Evolutionary conservation across 2,329 filamentous ascomycete genomes (phyloP).

Genomic region (Drechslera avenae): DNA sequence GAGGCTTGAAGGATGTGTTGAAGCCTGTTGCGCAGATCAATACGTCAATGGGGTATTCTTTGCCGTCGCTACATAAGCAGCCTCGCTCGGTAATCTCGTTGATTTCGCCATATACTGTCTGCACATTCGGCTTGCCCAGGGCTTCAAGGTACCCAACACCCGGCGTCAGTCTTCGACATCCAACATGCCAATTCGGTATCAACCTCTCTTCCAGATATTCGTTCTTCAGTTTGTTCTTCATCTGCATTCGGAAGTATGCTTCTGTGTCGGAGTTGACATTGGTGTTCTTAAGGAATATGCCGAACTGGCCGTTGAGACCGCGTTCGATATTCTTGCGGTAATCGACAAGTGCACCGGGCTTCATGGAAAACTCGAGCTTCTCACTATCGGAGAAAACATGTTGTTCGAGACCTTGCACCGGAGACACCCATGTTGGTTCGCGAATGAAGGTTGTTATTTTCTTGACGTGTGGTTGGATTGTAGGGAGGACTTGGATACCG

Average conservation of each 20-base stretch:
- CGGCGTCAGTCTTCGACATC: slow-evolving; percentile 53
- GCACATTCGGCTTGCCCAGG: slow-evolving; percentile 50
- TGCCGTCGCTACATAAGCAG: slow-evolving; percentile 47
- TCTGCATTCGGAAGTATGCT: slow-evolving; percentile 53
- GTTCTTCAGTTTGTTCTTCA: slow-evolving; percentile 49
- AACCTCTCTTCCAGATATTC: slow-evolving; percentile 41
- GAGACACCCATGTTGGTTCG: slow-evolving; percentile 58
- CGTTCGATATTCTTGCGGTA: slow-evolving; percentile 55
- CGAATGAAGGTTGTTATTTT: slow-evolving; percentile 58
- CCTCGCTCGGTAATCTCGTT: slow-evolving; percentile 40
- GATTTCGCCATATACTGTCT: slow-evolving; percentile 50
- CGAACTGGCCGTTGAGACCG: slow-evolving; percentile 55
- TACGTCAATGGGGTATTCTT: slow-evolving; percentile 44
- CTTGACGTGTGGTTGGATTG: slow-evolving; percentile 52
- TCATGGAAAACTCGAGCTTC: slow-evolving; percentile 49
- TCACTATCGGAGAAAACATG: slow-evolving; percentile 52
- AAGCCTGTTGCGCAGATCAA: slow-evolving; percentile 48
- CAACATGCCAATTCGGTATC: slow-evolving; percentile 43
- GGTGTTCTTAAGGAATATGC: slow-evolving; percentile 53
- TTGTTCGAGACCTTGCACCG: slow-evolving; percentile 52
- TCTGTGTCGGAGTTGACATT: slow-evolving; percentile 50
- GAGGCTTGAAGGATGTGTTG: slow-evolving; percentile 50
- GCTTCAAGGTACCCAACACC: slow-evolving; percentile 53
- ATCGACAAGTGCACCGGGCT: slow-evolving; percentile 47
- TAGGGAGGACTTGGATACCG: slow-evolving; percentile 59